Base-by-base conservation (phyloP, 176 grass and related monocot genomes). In the Tillandsia fasciculata region DNA sequence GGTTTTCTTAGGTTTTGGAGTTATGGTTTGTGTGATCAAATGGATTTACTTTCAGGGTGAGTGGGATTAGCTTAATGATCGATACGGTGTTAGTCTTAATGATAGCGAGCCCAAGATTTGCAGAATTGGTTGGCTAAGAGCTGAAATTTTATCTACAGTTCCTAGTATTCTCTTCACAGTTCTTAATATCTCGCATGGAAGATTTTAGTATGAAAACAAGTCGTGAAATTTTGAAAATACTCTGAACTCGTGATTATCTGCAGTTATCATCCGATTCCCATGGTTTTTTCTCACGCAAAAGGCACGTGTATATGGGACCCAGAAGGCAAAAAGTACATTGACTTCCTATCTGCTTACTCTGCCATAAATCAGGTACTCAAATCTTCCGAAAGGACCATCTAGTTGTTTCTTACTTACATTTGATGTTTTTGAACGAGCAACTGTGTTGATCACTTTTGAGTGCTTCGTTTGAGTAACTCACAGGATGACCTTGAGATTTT, bases 321-420 rank as follows among this genome's bases (percentile, higher is more conserved):
- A 22, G 93, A 96, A 89, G 93, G 93, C 67, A 96, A 96, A 33
- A 96, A 87, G 71, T 96, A 96, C 79, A 87, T 92, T 9, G 86
- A 97, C 77, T 97, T 92, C 51, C 81, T 97, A 63, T 97, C 94
- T 72, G 94, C 94, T 75, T 90, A 97, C 53, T 96, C 93, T 81
- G 93, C 88, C 74, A 88, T 97, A 26, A 92, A 97, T 82, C 94
- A 97, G 94, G 89, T 90, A 29, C 50, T 52, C 1, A 61, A 70
- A 12, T 82, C 42, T 14, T 18, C 10, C 0, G 15, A 50, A 9
- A 66, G 48, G 47, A 28, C 14, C 51, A 64, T 12, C 12, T 49
- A 8, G 20, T 11, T 48, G 48, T 20, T 67, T 11, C 3, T 18
- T 53, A 12, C 3, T 48, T 14, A 52, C 54, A 26, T 24, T 49